A percentile compares a stretch with the other conserved stretches of the same genome.
phyloP scores from a whole-genome alignment of 306 rosid species.

The Pyrus communis region DNA sequence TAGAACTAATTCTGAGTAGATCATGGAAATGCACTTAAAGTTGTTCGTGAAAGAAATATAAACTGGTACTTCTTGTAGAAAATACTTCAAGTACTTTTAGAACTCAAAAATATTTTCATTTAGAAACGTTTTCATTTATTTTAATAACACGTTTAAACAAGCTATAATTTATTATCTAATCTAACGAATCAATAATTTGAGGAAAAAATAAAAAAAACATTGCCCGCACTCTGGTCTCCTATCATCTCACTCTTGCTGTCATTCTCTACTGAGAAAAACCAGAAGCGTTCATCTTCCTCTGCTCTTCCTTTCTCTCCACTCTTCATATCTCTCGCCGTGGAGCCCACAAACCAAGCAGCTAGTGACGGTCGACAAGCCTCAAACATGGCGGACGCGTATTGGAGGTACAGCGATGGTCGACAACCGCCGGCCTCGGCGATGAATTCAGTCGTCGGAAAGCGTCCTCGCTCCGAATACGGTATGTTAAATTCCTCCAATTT shows the following conservation, averaged over 20 bases:
- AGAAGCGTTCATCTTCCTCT: not conserved
- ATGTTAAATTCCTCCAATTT: not conserved
- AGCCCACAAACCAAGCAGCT: not conserved
- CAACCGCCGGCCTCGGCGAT: slow-evolving; percentile 45
- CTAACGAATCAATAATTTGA: too few relatives aligned
- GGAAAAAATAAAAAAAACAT: not conserved
- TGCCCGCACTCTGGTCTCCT: not conserved
- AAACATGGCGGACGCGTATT: slow-evolving; percentile 73
- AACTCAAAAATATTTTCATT: fast-evolving
- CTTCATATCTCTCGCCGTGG: not conserved
- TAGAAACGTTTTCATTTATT: fast-evolving
- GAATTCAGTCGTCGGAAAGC: slow-evolving; percentile 57
- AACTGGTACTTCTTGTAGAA: fast-evolving
- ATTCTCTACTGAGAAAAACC: not conserved
- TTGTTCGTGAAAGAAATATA: fast-evolving
- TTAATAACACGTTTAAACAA: too few relatives aligned
- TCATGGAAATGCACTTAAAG: fast-evolving
- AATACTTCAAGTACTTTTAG: fast-evolving
- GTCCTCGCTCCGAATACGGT: slow-evolving; percentile 85
- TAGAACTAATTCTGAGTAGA: too few relatives aligned
- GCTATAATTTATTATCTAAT: fast-evolving
- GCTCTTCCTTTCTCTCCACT: not conserved
- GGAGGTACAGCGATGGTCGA: slow-evolving; percentile 85
- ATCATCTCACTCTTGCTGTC: not conserved
- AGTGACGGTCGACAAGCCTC: not conserved